Base-by-base conservation (phyloP, 2,329 filamentous ascomycete species). In the Colletotrichum spaethianum region DNA sequence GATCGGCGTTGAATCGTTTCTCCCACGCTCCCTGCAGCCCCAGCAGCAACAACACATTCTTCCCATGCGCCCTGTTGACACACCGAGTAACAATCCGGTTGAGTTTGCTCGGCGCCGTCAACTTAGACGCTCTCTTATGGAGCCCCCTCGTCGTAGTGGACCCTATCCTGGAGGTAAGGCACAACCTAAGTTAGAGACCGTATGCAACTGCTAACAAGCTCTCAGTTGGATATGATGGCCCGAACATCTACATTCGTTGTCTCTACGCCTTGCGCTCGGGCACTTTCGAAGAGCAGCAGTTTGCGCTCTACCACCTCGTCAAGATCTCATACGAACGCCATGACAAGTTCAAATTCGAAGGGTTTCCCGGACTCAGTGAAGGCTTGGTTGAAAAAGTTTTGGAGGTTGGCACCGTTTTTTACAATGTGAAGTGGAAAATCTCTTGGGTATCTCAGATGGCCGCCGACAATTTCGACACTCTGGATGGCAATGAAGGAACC, bases 291-390 rank as follows among this genome's bases (percentile, higher is more conserved):
- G 96, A 99, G 79, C 93, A 98, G 77, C 92, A 94, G n/a, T 98
- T 97, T 82, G 96, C 95, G 0, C 86, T 98, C 14, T 94, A 97
- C 77, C 96, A 98, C 77, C 85, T 98, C 4, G 95, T 98, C 72
- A 97, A 98, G 80, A 98, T 98, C 36, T 98, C 95, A 0, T 96
- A 93, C 78, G 95, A 98, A 81, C 90, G 95, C 53, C 96, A 96
- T 56, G 96, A 98, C 80, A 98, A 98, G 82, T 98, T 97, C 83
- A 93, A 94, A 73, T 98, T 98, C 75, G 95, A 97, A 76, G 93
- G 94, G 6, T 98, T 98, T 76, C 93, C 94, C 1, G 92, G 94
- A 12, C 87, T 99, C 36, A 94, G 94, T 0, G 96, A 98, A 81
- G 93, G 94, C 3, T 87, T 99, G 12, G 91, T 97, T 67, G 93